Conservation (phyloP, 1,139 yeast genomes). For the Pichia terricola region DNA sequence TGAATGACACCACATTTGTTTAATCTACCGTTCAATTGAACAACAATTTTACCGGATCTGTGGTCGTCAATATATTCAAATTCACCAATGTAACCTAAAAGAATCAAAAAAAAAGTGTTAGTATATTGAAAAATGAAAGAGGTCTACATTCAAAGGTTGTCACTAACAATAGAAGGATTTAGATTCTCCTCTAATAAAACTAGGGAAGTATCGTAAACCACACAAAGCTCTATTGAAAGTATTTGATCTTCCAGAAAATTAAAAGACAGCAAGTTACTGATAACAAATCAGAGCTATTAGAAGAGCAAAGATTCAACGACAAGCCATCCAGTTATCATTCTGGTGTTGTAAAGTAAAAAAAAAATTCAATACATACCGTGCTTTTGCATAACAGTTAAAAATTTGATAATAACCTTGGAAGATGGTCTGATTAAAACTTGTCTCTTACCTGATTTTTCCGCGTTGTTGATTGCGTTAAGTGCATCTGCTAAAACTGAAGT, state of each 20-base stretch:
- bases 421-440: constrained; percentile 98
- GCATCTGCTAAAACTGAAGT: constrained; percentile 99
- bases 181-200: no score
- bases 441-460: constrained; percentile 99
- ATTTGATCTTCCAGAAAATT: constrained; percentile 82
- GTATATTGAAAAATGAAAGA: constrained; percentile 6
- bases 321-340: constrained; percentile 96
- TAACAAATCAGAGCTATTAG: constrained; percentile 8
- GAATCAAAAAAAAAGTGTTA: constrained; percentile 10
- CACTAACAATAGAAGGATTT: constrained; percentile 45
- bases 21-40: constrained; percentile 94
- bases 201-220: not conserved
- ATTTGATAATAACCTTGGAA: constrained; percentile 95
- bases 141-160: constrained; percentile 21
- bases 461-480: constrained; percentile 95
- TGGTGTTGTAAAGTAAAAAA: constrained; percentile 35
- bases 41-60: constrained; percentile 97
- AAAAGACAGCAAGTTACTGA: constrained; percentile 94
- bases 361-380: constrained; percentile 46
- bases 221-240: not conserved
- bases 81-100: constrained; percentile 85
- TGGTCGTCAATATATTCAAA: constrained; percentile 98
- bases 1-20: constrained; percentile 98
- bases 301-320: constrained; percentile 39
- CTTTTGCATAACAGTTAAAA: constrained; percentile 94